Evolutionary conservation across 345 rosid species (phyloP).

Genomic region (Brassica juncea): DNA sequence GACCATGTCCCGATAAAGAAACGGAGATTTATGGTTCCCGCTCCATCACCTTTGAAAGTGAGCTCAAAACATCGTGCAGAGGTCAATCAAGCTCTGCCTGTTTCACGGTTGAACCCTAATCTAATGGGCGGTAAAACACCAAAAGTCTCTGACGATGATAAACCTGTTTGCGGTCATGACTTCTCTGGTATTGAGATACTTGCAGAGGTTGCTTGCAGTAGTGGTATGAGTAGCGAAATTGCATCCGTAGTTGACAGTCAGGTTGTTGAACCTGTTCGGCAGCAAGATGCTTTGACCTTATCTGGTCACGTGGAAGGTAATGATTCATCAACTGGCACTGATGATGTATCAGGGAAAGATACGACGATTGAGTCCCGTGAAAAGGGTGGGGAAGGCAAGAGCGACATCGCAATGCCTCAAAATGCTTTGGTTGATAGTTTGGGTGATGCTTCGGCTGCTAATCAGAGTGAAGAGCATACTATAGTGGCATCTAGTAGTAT

Average conservation of each 20-base stretch:
- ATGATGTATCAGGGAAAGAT: slow-evolving; percentile 25
- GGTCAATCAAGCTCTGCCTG: slow-evolving; percentile 5
- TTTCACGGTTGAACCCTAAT: slow-evolving; percentile 19
- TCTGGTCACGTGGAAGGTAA: slow-evolving; percentile 18
- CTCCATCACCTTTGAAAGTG: slow-evolving; percentile 43
- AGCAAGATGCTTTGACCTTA: slow-evolving; percentile 7
- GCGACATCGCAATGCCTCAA: neutral
- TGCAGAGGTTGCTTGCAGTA: slow-evolving; percentile 58
- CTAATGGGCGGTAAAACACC: slow-evolving; percentile 22
- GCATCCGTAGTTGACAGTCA: slow-evolving; percentile 13
- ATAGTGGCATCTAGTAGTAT: slow-evolving; percentile 4
- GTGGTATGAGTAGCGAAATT: slow-evolving; percentile 36
- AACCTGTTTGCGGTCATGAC: slow-evolving; percentile 36
- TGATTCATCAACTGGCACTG: slow-evolving; percentile 24
- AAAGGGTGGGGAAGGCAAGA: neutral
- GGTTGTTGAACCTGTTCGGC: slow-evolving; percentile 11
- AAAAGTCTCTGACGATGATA: slow-evolving; percentile 8
- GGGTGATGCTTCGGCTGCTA: neutral
- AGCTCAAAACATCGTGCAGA: slow-evolving; percentile 18
- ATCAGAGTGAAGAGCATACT: slow-evolving; percentile 2
- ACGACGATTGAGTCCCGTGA: slow-evolving; percentile 8
- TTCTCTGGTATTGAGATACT: slow-evolving; percentile 72
- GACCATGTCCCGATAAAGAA: slow-evolving; percentile 62
- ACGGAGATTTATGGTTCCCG: slow-evolving; percentile 45
- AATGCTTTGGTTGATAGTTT: neutral